A percentile compares a stretch with the other conserved stretches of the same genome.
These are phyloP conservation scores for Amanita subjunquillea DNA, from an alignment of 768 basidiomycete species.

Conservation along the genomic window DNA sequence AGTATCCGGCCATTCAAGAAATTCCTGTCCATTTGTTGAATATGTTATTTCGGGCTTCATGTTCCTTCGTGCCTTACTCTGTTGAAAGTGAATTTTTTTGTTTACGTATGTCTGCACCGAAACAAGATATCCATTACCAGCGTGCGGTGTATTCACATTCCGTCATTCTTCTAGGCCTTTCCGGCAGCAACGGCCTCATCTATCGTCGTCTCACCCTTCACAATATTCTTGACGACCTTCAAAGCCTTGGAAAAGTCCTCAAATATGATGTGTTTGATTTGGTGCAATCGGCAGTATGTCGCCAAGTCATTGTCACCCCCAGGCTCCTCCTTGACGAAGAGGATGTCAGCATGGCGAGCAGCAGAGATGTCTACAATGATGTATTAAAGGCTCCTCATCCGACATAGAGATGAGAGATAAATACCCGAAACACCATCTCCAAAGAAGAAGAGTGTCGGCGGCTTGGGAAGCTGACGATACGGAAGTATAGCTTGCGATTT, in stretches of 20 bases:
- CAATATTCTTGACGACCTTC: conserved; percentile 52
- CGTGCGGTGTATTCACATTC: not conserved
- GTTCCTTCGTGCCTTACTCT: no score
- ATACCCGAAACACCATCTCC: conserved; percentile 94
- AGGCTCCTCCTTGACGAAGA: conserved; percentile 84
- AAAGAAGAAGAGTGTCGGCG: conserved; percentile 90
- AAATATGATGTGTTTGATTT: conserved; percentile 76
- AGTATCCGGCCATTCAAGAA: no score
- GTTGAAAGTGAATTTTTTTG: no score
- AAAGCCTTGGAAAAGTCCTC: conserved; percentile 56
- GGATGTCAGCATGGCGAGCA: conserved; percentile 81
- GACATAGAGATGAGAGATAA: conserved; percentile 13
- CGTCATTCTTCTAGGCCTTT: not conserved
- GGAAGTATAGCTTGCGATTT: conserved; percentile 93
- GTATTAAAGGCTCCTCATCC: not conserved
- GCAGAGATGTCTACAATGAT: conserved; percentile 74
- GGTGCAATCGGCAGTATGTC: conserved; percentile 68
- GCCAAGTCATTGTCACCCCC: conserved; percentile 82
- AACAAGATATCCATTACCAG: no score
- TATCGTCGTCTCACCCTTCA: conserved; percentile 57
- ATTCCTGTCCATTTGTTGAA: no score
- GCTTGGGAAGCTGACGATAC: conserved; percentile 59
- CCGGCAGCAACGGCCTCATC: conserved; percentile 29
- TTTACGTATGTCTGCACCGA: no score
- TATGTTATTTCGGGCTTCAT: no score